A percentile compares a stretch with the other conserved stretches of the same genome.
These are phyloP conservation scores for Psilocybe azurescens DNA, from an alignment of 768 basidiomycete genomes.

Conservation along the genomic window DNA sequence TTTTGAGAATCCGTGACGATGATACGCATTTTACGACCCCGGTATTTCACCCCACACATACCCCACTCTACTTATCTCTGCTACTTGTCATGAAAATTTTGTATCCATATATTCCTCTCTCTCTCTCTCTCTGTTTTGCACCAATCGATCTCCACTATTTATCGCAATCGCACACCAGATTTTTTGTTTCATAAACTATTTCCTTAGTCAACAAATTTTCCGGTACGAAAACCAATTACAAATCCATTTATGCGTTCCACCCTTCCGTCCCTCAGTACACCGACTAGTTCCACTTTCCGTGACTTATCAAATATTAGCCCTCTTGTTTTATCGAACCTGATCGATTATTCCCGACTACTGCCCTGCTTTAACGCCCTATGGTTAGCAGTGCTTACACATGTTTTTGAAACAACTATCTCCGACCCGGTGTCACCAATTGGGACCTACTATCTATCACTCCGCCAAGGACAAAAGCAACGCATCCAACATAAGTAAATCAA, in stretches of 20 bases:
- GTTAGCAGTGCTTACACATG: neutral
- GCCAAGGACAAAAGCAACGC: neutral
- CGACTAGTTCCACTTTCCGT: too few relatives aligned
- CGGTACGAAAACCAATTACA: neutral
- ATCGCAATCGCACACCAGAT: neutral
- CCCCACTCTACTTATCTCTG: slow-evolving; percentile 2
- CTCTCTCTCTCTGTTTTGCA: neutral
- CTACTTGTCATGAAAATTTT: slow-evolving; percentile 9
- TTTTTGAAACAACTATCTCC: neutral
- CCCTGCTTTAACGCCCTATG: neutral
- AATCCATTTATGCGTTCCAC: neutral
- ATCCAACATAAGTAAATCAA: neutral
- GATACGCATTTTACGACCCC: slow-evolving; percentile 13
- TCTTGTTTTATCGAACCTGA: too few relatives aligned
- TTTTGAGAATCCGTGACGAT: neutral
- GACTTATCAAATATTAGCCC: too few relatives aligned
- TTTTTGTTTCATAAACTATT: neutral
- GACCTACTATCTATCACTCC: neutral
- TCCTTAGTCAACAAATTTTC: neutral
- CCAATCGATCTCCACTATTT: neutral
- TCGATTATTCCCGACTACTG: too few relatives aligned
- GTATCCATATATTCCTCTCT: slow-evolving; percentile 20
- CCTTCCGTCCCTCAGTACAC: too few relatives aligned
- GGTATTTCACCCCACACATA: slow-evolving; percentile 2
- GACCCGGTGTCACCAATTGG: neutral